Evolutionary conservation across 202 grass and related monocot genomes (phyloP).

Genomic region (Musa balbisiana): DNA sequence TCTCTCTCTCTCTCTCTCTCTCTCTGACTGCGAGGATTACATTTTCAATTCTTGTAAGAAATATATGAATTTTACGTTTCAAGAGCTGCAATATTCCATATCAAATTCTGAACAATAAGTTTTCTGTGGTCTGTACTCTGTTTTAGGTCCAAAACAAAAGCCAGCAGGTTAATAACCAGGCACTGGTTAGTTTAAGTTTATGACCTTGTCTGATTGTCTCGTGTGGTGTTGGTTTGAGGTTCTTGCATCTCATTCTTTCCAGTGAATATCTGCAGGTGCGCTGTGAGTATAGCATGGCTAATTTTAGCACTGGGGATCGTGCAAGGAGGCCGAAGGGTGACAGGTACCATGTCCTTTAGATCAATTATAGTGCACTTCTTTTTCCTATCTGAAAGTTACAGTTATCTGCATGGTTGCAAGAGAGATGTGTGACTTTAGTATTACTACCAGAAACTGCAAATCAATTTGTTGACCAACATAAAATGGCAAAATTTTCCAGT

Average conservation of each 20-base stretch:
- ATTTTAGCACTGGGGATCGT: constrained; percentile 94
- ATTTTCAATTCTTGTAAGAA: too few species aligned
- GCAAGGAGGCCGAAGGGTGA: constrained; percentile 82
- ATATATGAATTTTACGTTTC: too few species aligned
- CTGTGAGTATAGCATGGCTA: constrained; percentile 96
- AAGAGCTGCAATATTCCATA: neutral
- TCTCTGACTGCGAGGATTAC: neutral
- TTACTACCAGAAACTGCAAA: too few species aligned
- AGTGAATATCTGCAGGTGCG: constrained; percentile 53
- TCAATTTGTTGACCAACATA: too few species aligned
- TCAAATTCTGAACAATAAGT: neutral
- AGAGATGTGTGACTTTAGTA: too few species aligned
- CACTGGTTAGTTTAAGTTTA: constrained; percentile 42
- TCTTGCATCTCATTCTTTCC: constrained; percentile 2
- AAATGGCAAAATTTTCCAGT: too few species aligned
- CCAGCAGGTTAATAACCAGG: constrained; percentile 53
- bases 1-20: neutral
- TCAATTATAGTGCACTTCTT: neutral
- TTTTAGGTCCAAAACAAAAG: constrained; percentile 79
- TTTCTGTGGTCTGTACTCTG: neutral
- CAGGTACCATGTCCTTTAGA: constrained; percentile 41
- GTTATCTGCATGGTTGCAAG: neutral
- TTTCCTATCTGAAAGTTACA: neutral
- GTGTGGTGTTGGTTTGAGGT: neutral
- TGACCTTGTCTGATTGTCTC: neutral